Conservation (phyloP, 768 basidiomycete genomes). For the Coprinopsis sp. region DNA sequence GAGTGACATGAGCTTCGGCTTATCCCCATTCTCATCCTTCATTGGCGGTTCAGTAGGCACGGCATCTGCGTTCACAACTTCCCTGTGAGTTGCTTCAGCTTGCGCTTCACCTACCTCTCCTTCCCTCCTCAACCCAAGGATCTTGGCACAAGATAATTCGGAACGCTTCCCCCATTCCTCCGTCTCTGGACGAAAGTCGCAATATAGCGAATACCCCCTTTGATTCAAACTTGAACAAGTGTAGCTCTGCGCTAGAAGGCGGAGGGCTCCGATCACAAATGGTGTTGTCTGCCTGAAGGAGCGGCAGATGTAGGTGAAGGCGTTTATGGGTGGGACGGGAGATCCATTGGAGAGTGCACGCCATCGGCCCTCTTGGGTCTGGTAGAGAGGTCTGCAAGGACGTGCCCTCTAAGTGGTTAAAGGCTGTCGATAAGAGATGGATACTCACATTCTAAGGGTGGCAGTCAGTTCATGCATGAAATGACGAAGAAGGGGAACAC, state of each 20-base stretch:
- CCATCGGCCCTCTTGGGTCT: constrained; percentile 68
- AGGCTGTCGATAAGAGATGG: not conserved
- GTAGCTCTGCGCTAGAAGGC: constrained; percentile 61
- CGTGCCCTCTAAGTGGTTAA: constrained; percentile 4
- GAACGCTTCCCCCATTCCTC: constrained; percentile 84
- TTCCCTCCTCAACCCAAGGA: constrained; percentile 55
- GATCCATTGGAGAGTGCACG: constrained; percentile 71
- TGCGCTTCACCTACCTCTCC: no score
- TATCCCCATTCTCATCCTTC: no score
- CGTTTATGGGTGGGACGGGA: constrained; percentile 66
- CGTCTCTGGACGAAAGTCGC: constrained; percentile 79
- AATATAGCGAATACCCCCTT: constrained; percentile 75
- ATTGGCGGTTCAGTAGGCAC: no score
- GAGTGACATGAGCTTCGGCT: constrained; percentile 34
- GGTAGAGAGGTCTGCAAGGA: constrained; percentile 68
- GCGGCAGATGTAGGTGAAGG: constrained; percentile 80
- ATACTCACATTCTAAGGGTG: constrained; percentile 19
- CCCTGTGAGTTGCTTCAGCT: no score
- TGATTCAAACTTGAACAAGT: constrained; percentile 52
- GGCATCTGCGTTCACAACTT: no score
- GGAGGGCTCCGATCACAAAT: constrained; percentile 71
- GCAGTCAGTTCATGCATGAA: not conserved
- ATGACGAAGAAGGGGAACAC: not conserved
- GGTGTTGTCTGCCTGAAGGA: constrained; percentile 78
- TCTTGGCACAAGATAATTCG: constrained; percentile 62